Evolutionary conservation across 164 flowering plant species (phyloP).

Genomic region (Vitis labrusca): DNA sequence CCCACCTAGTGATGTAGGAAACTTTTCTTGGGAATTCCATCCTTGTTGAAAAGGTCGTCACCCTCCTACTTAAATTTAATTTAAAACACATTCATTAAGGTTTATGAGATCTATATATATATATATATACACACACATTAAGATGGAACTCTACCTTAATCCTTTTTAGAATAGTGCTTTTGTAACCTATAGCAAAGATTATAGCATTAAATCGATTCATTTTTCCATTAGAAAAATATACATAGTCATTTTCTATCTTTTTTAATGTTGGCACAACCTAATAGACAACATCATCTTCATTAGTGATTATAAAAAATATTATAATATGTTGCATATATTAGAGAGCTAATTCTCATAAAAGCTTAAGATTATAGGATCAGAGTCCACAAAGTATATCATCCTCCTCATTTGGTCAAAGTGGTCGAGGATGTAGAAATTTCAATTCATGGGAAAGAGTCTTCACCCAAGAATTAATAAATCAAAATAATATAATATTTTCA

Average conservation of each 20-base stretch:
- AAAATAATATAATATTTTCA: too few species aligned
- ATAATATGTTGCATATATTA: neutral
- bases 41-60: conserved; percentile 12
- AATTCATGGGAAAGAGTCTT: too few species aligned
- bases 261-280: conserved; percentile 25
- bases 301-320: neutral
- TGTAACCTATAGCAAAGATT: conserved; percentile 36
- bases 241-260: conserved; percentile 8
- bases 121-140: neutral
- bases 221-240: conserved; percentile 14
- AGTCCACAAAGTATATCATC: too few species aligned
- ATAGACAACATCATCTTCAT: neutral
- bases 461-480: too few species aligned
- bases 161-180: conserved; percentile 24
- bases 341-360: too few species aligned
- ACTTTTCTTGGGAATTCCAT: conserved; percentile 29
- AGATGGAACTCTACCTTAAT: conserved; percentile 21
- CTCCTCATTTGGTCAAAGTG: too few species aligned
- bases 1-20: conserved; percentile 36
- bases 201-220: conserved; percentile 25
- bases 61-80: conserved; percentile 10
- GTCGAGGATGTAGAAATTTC: too few species aligned
- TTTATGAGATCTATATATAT: too few species aligned
- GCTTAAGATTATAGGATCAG: too few species aligned
- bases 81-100: too few species aligned